Evolutionary conservation across 1,284 basidiomycete species (phyloP).

Genomic region (Takashimella tepidaria): DNA sequence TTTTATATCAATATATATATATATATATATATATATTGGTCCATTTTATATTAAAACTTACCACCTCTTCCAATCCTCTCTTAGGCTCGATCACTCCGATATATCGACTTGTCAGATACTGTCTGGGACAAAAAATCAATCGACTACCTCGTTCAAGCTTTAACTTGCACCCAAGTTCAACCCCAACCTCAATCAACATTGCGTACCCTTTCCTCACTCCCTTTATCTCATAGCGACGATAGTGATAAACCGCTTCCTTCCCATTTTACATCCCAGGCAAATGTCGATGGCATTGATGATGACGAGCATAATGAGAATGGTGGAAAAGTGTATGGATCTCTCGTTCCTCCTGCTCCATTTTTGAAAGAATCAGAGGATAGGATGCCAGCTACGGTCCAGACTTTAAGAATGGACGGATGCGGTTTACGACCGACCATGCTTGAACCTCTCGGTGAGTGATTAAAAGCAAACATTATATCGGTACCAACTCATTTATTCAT

Average conservation of each 20-base stretch:
- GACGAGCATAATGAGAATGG: background rate
- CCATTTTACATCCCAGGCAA: too few species aligned
- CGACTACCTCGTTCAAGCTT: constrained; percentile 71
- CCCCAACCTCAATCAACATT: background rate
- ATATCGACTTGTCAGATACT: constrained; percentile 86
- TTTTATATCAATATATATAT: background rate
- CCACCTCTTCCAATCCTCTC: background rate
- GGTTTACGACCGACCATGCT: constrained; percentile 63
- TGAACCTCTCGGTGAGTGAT: constrained; percentile 68
- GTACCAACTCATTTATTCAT: constrained; percentile 35
- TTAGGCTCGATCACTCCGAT: constrained; percentile 68
- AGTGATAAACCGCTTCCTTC: background rate
- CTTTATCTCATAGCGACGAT: background rate
- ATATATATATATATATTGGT: background rate
- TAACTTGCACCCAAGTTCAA: constrained; percentile 46
- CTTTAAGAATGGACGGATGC: constrained; percentile 77
- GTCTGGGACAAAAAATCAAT: constrained; percentile 74
- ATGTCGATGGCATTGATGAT: constrained; percentile 30
- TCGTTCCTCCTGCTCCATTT: constrained; percentile 38
- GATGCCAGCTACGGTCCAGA: constrained; percentile 53
- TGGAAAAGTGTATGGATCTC: constrained; percentile 31
- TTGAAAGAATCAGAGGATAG: constrained; percentile 24
- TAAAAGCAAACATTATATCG: too few species aligned
- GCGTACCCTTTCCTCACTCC: background rate
- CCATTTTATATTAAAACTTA: background rate